Evolutionary conservation across 169 alveolate genomes (phyloP).

Genomic region (Eimeria praecox): DNA sequence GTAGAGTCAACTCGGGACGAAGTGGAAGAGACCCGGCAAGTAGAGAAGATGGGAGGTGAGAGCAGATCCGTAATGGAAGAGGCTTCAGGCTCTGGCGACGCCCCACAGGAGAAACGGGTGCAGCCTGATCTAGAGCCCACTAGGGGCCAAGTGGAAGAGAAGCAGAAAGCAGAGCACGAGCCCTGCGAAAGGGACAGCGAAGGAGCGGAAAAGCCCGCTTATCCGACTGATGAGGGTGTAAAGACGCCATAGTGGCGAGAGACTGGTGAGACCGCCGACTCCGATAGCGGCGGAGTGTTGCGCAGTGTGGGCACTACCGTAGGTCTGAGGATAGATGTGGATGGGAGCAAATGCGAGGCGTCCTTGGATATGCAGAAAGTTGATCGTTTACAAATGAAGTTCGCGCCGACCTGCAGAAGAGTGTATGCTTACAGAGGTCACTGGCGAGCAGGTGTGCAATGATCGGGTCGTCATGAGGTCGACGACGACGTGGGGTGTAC

Average conservation of each 20-base stretch:
- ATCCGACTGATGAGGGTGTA: not conserved
- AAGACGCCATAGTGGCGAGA: constrained; percentile 7
- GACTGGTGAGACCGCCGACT: not conserved
- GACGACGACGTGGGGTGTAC: too few species aligned
- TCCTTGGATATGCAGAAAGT: not conserved
- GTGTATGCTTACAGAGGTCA: not conserved
- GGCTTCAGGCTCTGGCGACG: not conserved
- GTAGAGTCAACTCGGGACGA: not conserved
- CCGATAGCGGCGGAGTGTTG: not conserved
- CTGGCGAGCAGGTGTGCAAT: constrained; percentile 2
- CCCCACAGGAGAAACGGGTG: not conserved
- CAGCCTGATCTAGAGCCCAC: not conserved
- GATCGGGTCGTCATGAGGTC: too few species aligned
- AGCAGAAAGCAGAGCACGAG: not conserved
- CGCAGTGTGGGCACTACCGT: not conserved
- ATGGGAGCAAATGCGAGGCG: constrained; percentile 22
- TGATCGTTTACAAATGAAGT: not conserved
- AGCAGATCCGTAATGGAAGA: not conserved
- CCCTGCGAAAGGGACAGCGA: not conserved
- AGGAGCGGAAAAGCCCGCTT: not conserved
- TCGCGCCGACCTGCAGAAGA: constrained; percentile 20
- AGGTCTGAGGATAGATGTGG: not conserved
- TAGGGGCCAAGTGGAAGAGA: not conserved
- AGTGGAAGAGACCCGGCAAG: not conserved
- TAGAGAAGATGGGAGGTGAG: not conserved